Evolutionary conservation across 1,284 basidiomycete species (phyloP), one percentile per base, ranked within the genome.

Genomic region (Microbotryum saponariae): DNA sequence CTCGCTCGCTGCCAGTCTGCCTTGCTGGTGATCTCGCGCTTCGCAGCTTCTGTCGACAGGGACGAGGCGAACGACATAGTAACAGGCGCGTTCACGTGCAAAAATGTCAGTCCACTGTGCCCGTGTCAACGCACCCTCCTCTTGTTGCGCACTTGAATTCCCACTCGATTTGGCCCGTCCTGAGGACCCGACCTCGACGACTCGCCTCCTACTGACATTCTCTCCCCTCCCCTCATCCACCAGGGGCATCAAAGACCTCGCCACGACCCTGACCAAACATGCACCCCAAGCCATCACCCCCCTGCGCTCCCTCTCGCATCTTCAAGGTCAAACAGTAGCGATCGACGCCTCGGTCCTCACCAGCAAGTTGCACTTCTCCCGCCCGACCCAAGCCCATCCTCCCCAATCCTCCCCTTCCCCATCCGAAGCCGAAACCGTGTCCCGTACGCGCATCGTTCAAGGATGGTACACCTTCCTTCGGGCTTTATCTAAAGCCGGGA

Each of bases 291-390:
- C 42, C 33, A 33, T 66, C 58, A 51, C 27, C 3, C 53, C 56
- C 10, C 6, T 50, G 48, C 9, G 54, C 2, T 61, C 56, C 23
- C 48, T 66, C 53, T 25, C 53, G 16, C 62, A 64, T 18, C 33
- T 31, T 14, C 37, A 29, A 29, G 47, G 53, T 12, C 45, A 56
- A 2, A 53, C 51, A 23, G 46, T 68, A 47, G 67, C 67, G 14
- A 62, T 68, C 45, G 67, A 68, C 60, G 67, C 58, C 45, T 61
- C 60, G 51, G 53, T 66, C 31, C 53, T 66, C 48, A 64, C 61
- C 7, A 66, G 58, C 31, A 62, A 64, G 21, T 62, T 68, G 48
- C 60, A 62, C 49, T 60, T 58, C 46, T 47, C 59, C 45, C 18
- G 21, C 16, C 44, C 18, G 18, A 10, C 37, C 12, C 42, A 20